Base-by-base conservation (phyloP, 2,329 filamentous ascomycete genomes). In the Elsinoe perseae region DNA sequence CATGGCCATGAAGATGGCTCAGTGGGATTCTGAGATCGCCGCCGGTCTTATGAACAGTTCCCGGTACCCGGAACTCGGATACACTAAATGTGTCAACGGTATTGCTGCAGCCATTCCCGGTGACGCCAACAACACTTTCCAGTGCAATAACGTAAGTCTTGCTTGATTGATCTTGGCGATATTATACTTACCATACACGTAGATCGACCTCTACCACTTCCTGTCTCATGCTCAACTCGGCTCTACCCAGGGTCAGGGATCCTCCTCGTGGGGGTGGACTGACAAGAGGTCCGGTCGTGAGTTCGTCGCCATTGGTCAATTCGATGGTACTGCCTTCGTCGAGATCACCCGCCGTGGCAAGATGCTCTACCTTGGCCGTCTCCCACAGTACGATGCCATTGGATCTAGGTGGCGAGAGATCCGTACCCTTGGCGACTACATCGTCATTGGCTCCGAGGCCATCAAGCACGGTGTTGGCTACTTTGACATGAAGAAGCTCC, bases 401-500 rank as follows among this genome's bases (percentile, higher is more conserved):
- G 72, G 72, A 42, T 72, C 74, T 25, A 69, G 72, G 36, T 81
- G 78, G 78, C 72, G 77, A 48, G 78, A 81, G 66, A 80, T 81
- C 58, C 69, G 73, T n/a, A 69, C 65, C 2, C 72, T 72, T 60
- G 72, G 68, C 59, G 56, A 75, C 60, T 69, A 72, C 58, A 69
- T 74, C 64, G 68, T 75, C 58, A 73, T 76, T 52, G 73, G 73
- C 48, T 56, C 63, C n/a, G 75, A 77, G 60, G 75, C 77, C 32
- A 62, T 65, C 43, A 66, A 72, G 61, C 81, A 84, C 66, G 77
- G 78, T 32, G 75, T 84, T 46, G 81, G 84, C 67, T 75, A 84
- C 67, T 84, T 84, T 63, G 81, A 84, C 67, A 76, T 83, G 78
- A 76, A 72, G 62, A 82, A 76, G 70, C 70, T 81, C 14, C 69